phyloP scores from a whole-genome alignment of 2,329 filamentous ascomycete genomes.

The Penicillium sp. region DNA sequence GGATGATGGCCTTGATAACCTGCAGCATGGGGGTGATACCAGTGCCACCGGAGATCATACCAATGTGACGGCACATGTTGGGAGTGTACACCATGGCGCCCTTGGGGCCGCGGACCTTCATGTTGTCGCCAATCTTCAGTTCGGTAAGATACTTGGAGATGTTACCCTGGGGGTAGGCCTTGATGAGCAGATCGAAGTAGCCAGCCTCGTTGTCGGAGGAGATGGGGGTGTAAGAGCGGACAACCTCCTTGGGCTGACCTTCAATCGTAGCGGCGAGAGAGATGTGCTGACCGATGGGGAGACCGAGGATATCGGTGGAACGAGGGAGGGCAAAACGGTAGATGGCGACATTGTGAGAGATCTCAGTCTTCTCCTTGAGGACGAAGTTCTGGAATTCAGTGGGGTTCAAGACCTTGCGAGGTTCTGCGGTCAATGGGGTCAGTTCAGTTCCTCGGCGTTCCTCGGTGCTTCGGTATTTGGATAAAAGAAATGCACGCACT shows the following conservation, averaged over 20 bases:
- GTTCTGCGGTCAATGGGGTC: slow-evolving; percentile 43
- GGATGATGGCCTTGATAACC: slow-evolving; percentile 80
- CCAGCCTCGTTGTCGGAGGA: slow-evolving; percentile 81
- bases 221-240: slow-evolving; percentile 86
- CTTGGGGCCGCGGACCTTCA: slow-evolving; percentile 89
- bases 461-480: not conserved
- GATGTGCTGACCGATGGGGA: slow-evolving; percentile 98
- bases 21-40: slow-evolving; percentile 99
- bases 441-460: slow-evolving; percentile 3
- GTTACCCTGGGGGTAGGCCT: slow-evolving; percentile 94
- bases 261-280: slow-evolving; percentile 78
- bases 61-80: slow-evolving; percentile 92
- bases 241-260: slow-evolving; percentile 70
- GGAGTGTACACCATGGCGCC: slow-evolving; percentile 95
- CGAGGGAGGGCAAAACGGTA: slow-evolving; percentile 86
- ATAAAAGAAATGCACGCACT: slow-evolving; percentile 47
- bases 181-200: slow-evolving; percentile 93
- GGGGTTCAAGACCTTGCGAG: slow-evolving; percentile 76
- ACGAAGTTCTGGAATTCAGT: slow-evolving; percentile 83
- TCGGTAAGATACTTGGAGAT: slow-evolving; percentile 88
- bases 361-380: slow-evolving; percentile 85
- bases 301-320: slow-evolving; percentile 72
- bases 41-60: slow-evolving; percentile 95
- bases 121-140: slow-evolving; percentile 71
- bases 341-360: slow-evolving; percentile 97